Conservation (phyloP, 768 basidiomycete genomes). For the Tremella yokohamensis region DNA sequence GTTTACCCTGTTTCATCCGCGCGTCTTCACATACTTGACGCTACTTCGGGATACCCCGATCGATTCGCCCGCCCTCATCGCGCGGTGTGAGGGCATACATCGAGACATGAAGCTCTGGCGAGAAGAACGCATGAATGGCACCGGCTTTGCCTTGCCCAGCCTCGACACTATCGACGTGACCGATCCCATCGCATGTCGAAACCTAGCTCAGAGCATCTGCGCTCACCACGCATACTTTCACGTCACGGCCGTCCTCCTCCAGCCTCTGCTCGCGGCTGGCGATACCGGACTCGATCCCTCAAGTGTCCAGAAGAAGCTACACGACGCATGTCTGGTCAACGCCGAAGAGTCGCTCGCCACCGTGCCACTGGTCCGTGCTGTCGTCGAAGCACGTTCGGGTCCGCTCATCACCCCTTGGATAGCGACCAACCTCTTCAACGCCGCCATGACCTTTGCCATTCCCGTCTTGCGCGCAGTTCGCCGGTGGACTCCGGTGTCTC, state of each 20-base stretch:
- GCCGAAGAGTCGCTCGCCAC: conserved; percentile 11
- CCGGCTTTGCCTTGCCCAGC: background rate
- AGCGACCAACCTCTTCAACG: conserved; percentile 20
- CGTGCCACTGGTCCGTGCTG: conserved; percentile 12
- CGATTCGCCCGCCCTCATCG: background rate
- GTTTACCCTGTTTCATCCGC: conserved; percentile 8
- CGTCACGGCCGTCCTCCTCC: conserved; percentile 7
- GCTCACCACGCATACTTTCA: conserved; percentile 14
- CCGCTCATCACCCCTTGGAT: conserved; percentile 19
- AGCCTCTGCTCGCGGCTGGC: conserved; percentile 15
- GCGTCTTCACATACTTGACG: background rate
- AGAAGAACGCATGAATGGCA: conserved; percentile 4
- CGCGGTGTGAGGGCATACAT: conserved; percentile 5
- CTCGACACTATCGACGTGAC: conserved; percentile 7
- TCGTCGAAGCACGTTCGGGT: conserved; percentile 7
- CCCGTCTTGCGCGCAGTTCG: conserved; percentile 23
- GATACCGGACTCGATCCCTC: background rate
- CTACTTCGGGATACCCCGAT: background rate
- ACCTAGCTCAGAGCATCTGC: conserved; percentile 6
- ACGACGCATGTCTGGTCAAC: conserved; percentile 19
- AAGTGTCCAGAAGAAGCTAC: conserved; percentile 5
- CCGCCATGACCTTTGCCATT: conserved; percentile 22
- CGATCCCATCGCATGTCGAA: conserved; percentile 2
- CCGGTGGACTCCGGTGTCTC: background rate
- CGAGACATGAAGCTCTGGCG: conserved; percentile 11